Evolutionary conservation across 1,284 basidiomycete species (phyloP), one percentile per base, ranked within the genome.

Genomic region (Baeospora myosura): DNA sequence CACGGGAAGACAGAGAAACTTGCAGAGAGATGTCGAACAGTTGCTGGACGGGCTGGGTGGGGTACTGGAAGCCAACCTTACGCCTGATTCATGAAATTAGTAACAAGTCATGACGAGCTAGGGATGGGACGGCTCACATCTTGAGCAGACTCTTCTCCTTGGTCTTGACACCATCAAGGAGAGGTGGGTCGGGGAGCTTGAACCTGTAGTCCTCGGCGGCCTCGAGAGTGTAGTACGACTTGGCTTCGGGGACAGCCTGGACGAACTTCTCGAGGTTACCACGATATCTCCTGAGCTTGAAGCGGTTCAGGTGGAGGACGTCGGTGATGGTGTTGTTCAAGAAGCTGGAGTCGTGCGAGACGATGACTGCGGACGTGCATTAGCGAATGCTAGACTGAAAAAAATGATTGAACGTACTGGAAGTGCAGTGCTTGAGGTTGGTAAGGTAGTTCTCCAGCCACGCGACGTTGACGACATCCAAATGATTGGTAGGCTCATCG

Each of bases 321-420:
- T 98, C 96, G 58, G 95, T 98, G 72, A 94, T 92, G 58, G 90
- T 90, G 72, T 95, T 90, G 82, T 99, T 98, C 52, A 99, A 78
- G 89, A 98, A 98, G 58, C 85, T 73, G 14, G 94, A 97, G 76
- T 99, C 96, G 81, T 98, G 96, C 51, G 93, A 96, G 58, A 97
- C 94, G 55, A 96, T 95, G 71, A 96, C 77, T 81, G 49, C 12
- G 46, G 42, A 28, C 30, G 6, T 11, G 56, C 28, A 60, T 49
- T 47, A 31, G 43, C 40, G 11, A 45, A 34, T 40, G 52, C 38
- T 47, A 28, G 4, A 20, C 10, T 43, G 10, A 37, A 38, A 35
- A 46, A n/a, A 52, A 48, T 51, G 24, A 47, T 45, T 7, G 12
- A 35, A 72, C 77, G 5, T 71, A 81, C 79, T 96, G 44, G 92